Evolutionary conservation across 495 filamentous ascomycete species (phyloP), one percentile per base, ranked within the genome.

Genomic region (Jackrogersella multiformis): DNA sequence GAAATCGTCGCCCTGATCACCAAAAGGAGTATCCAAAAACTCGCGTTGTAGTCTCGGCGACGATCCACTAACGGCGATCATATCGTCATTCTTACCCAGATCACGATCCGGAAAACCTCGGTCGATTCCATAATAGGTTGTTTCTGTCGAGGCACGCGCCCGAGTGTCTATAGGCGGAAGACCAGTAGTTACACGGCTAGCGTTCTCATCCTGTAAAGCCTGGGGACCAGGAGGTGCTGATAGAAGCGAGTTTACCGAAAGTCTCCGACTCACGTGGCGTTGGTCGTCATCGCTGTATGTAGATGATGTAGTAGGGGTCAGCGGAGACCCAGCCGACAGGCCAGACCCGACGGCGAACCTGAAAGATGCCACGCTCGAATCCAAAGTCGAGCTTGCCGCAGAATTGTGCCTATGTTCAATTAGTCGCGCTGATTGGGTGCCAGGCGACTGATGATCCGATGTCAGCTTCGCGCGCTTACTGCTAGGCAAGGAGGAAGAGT

Each of bases 81-180:
- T 66, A 61, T 94, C 91, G 64, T 92, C 85, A 61, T 93, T 93
- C 44, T 82, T 84, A 12, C 86, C 86, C 2, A 89, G 66, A 72
- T 94, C 91, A 13, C 83, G 72, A 76, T 94, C 91, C 1, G 85
- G 84, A 56, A 85, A 80, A 2, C 91, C 91, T 23, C 84, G 80
- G 69, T 94, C 91, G 53, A 89, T 78, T 0, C 91, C 90, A 71
- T 90, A 91, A 38, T 74, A 78, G n/a, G 69, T 78, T 8, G 69
- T 62, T 38, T 78, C 75, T 15, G 72, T 61, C 35, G 73, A 71
- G 15, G 56, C 7, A 28, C 74, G 70, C 13, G 62, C 32, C 18
- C 55, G 56, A 28, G 66, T 69, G 34, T 70, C 65, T 64, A 74
- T 68, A 42, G 71, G 57, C 26, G 69, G 59, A 55, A 69, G 61